Evolutionary conservation across 306 rosid species (phyloP).

Genomic region (Begonia peltatifolia): DNA sequence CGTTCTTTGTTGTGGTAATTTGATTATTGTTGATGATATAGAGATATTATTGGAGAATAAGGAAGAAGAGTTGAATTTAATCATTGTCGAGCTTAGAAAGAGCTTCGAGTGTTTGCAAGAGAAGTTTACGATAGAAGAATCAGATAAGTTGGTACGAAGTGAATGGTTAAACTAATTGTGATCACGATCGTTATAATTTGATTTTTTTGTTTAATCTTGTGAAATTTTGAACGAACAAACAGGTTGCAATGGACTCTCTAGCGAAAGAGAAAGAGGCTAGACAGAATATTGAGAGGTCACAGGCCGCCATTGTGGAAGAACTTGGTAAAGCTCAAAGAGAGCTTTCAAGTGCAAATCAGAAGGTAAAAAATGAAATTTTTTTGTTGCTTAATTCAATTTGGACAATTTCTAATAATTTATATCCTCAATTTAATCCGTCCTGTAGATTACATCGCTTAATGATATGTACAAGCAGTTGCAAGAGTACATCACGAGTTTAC

Average conservation of each 20-base stretch:
- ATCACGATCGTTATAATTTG: background rate
- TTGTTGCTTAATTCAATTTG: background rate
- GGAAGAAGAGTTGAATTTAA: conserved; percentile 82
- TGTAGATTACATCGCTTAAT: conserved; percentile 77
- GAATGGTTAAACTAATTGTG: conserved; percentile 4
- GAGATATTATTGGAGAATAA: conserved; percentile 59
- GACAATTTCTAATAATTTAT: background rate
- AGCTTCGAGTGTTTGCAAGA: conserved; percentile 57
- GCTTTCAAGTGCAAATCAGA: conserved; percentile 74
- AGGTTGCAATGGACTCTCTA: conserved; percentile 79
- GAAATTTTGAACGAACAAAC: conserved; percentile 9
- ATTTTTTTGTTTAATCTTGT: background rate
- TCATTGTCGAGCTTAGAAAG: conserved; percentile 62
- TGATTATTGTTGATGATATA: conserved; percentile 10
- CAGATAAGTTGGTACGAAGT: conserved; percentile 62
- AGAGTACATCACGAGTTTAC: conserved; percentile 89
- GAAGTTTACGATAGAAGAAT: conserved; percentile 65
- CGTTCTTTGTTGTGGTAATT: conserved; percentile 3
- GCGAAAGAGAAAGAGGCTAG: conserved; percentile 61
- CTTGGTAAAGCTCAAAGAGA: conserved; percentile 77
- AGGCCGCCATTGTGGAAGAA: conserved; percentile 51
- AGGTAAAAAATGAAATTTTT: conserved; percentile 32
- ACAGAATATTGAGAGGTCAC: conserved; percentile 67
- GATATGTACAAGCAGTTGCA: conserved; percentile 92
- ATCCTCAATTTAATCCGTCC: conserved; percentile 5